Percentiles rank a stretch among this genome's conserved stretches.
Evolutionary conservation across 1,284 basidiomycete genomes (phyloP).

Genomic region (Cutaneotrichosporon sp.): DNA sequence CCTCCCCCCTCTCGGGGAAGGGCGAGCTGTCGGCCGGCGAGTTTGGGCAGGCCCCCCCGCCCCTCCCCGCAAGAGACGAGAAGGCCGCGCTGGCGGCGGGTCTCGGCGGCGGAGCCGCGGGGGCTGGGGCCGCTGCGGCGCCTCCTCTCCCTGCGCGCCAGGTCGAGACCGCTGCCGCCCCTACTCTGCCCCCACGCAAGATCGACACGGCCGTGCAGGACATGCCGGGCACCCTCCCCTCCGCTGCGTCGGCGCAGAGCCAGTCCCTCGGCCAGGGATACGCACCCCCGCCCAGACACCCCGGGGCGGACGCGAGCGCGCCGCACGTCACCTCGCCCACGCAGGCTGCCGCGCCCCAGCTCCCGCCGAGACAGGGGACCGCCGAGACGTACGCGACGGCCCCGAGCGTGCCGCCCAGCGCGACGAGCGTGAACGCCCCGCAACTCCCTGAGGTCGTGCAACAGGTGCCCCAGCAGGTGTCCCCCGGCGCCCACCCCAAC

Average conservation of each 20-base stretch:
- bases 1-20: too few species aligned
- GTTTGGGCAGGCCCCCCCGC: not conserved
- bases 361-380: not conserved
- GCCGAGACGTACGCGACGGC: not conserved
- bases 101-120: too few species aligned
- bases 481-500: too few species aligned
- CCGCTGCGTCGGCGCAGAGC: not conserved
- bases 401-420: not conserved
- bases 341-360: not conserved
- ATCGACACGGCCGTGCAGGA: not conserved
- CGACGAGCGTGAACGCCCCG: not conserved
- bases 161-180: not conserved
- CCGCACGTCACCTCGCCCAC: not conserved
- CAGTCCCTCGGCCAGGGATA: not conserved
- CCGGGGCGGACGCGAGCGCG: not conserved
- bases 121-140: too few species aligned
- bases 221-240: not conserved
- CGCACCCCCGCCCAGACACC: not conserved
- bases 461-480: too few species aligned
- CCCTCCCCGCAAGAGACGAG: not conserved
- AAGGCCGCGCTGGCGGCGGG: too few species aligned
- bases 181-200: not conserved
- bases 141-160: too few species aligned
- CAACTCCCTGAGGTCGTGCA: too few species aligned
- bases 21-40: not conserved